Conservation (phyloP, 352 stramenopile species). For the Globisporangium heterothallicum region DNA sequence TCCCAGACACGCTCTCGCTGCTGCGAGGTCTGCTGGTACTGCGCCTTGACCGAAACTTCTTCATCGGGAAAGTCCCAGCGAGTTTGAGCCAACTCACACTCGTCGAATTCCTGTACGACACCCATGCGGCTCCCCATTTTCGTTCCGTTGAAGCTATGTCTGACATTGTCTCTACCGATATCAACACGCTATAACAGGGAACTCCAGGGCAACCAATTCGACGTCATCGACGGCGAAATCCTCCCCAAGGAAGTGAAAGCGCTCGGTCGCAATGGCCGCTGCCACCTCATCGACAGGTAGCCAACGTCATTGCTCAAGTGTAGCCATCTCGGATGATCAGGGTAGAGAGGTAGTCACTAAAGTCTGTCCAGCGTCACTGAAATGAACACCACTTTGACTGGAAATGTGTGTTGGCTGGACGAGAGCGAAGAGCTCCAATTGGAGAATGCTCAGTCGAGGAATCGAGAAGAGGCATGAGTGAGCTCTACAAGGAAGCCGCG, state of each 20-base stretch:
- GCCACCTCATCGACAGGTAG: constrained; percentile 19
- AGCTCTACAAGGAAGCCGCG: constrained; percentile 81
- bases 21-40: constrained; percentile 36
- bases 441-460: background rate
- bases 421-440: constrained; percentile 1
- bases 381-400: background rate
- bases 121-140: background rate
- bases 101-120: constrained; percentile 59
- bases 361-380: background rate
- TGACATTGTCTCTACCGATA: background rate
- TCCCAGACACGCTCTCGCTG: constrained; percentile 39
- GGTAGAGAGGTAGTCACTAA: constrained; percentile 4
- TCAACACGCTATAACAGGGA: constrained; percentile 23
- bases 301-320: too few relatives aligned
- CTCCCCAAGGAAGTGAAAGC: constrained; percentile 35
- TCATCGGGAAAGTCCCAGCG: constrained; percentile 34
- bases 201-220: constrained; percentile 51
- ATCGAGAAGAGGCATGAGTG: constrained; percentile 48
- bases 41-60: constrained; percentile 50
- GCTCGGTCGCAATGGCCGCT: constrained; percentile 35
- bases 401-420: background rate
- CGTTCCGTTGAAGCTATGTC: background rate
- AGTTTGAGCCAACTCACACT: constrained; percentile 35
- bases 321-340: constrained; percentile 3
- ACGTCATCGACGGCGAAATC: constrained; percentile 22